Conservation (phyloP, 2,329 filamentous ascomycete genomes). For the Fragosphaeria purpurea region DNA sequence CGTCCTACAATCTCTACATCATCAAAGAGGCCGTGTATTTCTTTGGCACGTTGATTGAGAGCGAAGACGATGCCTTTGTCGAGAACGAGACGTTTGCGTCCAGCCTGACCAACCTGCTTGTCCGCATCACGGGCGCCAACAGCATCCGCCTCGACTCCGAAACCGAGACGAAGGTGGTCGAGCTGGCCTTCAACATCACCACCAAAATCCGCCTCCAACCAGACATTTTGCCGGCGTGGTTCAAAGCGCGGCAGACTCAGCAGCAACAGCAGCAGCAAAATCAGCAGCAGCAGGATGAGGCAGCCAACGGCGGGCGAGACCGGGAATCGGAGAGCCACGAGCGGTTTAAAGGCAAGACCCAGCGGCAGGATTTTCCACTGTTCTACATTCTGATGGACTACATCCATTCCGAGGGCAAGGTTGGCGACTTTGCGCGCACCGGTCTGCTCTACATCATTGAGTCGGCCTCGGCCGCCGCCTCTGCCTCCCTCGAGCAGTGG, state of each 20-base stretch:
- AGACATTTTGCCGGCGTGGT: slow-evolving; percentile 82
- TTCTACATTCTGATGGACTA: slow-evolving; percentile 96
- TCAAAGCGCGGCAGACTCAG: slow-evolving; percentile 48
- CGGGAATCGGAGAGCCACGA: slow-evolving; percentile 53
- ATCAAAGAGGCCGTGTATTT: slow-evolving; percentile 76
- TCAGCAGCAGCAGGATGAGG: neutral
- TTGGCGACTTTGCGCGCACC: slow-evolving; percentile 91
- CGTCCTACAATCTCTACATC: slow-evolving; percentile 74
- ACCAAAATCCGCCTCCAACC: slow-evolving; percentile 91
- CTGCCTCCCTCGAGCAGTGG: slow-evolving; percentile 79
- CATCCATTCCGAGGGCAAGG: slow-evolving; percentile 88
- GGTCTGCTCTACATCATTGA: slow-evolving; percentile 94
- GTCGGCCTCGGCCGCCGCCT: slow-evolving; percentile 77
- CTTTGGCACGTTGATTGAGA: slow-evolving; percentile 88
- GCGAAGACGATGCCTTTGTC: slow-evolving; percentile 90
- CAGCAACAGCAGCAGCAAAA: slow-evolving; percentile 13
- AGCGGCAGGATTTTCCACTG: slow-evolving; percentile 86
- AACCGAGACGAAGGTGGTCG: slow-evolving; percentile 80
- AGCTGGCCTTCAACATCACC: slow-evolving; percentile 89
- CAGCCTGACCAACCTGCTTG: slow-evolving; percentile 76
- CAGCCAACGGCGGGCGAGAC: slow-evolving; percentile 14
- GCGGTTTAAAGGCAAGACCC: slow-evolving; percentile 72
- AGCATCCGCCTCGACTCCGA: slow-evolving; percentile 66
- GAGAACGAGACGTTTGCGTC: slow-evolving; percentile 78
- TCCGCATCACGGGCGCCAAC: slow-evolving; percentile 65